Evolutionary conservation across 108 stramenopile species (phyloP).

Genomic region (Seminavis robusta): DNA sequence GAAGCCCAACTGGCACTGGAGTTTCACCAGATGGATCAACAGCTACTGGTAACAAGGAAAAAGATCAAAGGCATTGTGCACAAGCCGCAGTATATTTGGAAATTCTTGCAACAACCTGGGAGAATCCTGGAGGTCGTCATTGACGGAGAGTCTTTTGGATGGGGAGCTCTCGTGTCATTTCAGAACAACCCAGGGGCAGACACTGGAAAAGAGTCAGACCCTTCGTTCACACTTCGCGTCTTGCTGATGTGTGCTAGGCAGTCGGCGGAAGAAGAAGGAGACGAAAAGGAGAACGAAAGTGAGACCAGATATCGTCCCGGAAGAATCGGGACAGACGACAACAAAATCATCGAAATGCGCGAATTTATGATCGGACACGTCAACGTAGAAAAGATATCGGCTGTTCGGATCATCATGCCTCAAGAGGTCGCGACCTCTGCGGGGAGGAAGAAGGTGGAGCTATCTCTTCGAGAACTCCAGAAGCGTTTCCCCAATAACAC

Average conservation of each 20-base stretch:
- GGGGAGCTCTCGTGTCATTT: constrained; percentile 80
- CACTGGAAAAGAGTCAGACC: constrained; percentile 64
- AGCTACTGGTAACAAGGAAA: constrained; percentile 64
- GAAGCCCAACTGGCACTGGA: constrained; percentile 67
- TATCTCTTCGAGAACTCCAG: constrained; percentile 72
- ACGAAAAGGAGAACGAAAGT: constrained; percentile 71
- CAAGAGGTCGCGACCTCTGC: constrained; percentile 56
- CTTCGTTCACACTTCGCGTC: constrained; percentile 74
- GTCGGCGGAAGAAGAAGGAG: constrained; percentile 47
- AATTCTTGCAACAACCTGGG: constrained; percentile 84
- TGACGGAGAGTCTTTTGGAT: constrained; percentile 84
- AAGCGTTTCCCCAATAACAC: constrained; percentile 78
- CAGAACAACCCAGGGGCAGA: constrained; percentile 67
- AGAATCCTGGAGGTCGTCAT: constrained; percentile 80
- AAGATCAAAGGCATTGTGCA: constrained; percentile 82
- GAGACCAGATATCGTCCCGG: constrained; percentile 56
- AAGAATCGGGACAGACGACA: constrained; percentile 36
- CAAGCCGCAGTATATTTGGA: constrained; percentile 85
- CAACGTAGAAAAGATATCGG: constrained; percentile 76
- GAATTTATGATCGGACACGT: constrained; percentile 77
- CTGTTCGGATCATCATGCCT: constrained; percentile 79
- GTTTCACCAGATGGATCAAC: constrained; percentile 80
- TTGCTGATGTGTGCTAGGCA: constrained; percentile 67
- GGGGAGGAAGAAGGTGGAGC: constrained; percentile 58
- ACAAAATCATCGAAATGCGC: constrained; percentile 61